Conservation (phyloP, 2,329 filamentous ascomycete genomes). For the Phoma sp. region DNA sequence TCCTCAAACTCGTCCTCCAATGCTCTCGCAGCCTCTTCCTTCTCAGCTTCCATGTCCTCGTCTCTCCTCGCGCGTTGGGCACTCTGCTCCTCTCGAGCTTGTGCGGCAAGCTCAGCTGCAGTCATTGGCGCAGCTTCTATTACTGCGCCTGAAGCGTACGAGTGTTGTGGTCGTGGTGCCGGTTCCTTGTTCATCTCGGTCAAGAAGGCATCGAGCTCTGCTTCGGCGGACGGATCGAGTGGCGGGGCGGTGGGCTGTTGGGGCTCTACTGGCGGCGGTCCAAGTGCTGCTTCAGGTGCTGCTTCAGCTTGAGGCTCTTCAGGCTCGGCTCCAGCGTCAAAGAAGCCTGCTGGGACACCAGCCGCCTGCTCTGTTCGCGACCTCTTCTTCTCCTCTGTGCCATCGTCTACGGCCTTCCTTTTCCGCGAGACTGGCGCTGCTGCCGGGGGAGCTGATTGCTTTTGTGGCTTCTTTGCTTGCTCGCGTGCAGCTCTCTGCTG, state of each 20-base stretch:
- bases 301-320: conserved; percentile 15
- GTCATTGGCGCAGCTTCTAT: conserved; percentile 57
- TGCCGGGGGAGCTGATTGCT: conserved; percentile 39
- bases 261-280: conserved; percentile 14
- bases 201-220: conserved; percentile 64
- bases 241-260: conserved; percentile 14
- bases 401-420: conserved; percentile 45
- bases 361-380: conserved; percentile 42
- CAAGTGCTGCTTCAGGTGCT: conserved; percentile 2
- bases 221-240: conserved; percentile 32
- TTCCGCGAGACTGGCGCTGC: conserved; percentile 43
- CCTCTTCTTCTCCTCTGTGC: conserved; percentile 40
- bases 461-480: conserved; percentile 41
- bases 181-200: conserved; percentile 74
- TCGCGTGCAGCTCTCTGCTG: conserved; percentile 49
- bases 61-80: conserved; percentile 53
- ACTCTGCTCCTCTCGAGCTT: conserved; percentile 54
- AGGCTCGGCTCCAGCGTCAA: conserved; percentile 35
- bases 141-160: conserved; percentile 46
- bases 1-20: conserved; percentile 59
- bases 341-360: conserved; percentile 47
- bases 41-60: conserved; percentile 57
- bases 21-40: conserved; percentile 55
- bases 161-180: conserved; percentile 80
- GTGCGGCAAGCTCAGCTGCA: conserved; percentile 55